Evolutionary conservation across 257 asterid species (phyloP).

Genomic region (Petunia axillaris): DNA sequence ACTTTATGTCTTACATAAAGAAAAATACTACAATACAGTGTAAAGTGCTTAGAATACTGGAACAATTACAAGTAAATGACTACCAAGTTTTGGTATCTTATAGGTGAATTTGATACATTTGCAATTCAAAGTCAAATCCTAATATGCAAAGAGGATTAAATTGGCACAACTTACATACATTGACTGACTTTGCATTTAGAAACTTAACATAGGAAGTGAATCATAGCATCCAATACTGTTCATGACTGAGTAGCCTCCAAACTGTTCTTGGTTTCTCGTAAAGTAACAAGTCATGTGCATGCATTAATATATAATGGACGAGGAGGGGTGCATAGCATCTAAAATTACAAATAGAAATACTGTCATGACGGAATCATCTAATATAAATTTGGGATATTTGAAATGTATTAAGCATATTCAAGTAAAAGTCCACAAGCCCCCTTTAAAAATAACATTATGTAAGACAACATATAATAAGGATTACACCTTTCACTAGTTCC

Average conservation of each 20-base stretch:
- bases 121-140: background rate
- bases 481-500: background rate
- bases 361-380: background rate
- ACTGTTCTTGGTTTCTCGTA: background rate
- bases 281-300: constrained; percentile 11
- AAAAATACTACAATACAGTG: background rate
- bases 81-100: background rate
- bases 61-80: constrained; percentile 14
- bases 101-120: background rate
- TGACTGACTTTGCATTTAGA: background rate
- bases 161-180: background rate
- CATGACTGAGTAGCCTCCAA: constrained; percentile 8
- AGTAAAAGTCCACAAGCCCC: background rate
- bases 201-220: constrained; percentile 10
- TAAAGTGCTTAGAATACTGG: background rate
- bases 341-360: background rate
- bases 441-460: background rate
- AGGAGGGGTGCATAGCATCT: background rate
- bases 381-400: background rate
- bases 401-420: background rate
- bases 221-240: constrained; percentile 7
- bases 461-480: background rate
- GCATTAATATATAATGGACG: background rate
- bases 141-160: background rate
- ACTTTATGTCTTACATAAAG: background rate